phyloP scores from a whole-genome alignment of 2,329 filamentous ascomycete genomes.

The Epichloe gansuensis region DNA sequence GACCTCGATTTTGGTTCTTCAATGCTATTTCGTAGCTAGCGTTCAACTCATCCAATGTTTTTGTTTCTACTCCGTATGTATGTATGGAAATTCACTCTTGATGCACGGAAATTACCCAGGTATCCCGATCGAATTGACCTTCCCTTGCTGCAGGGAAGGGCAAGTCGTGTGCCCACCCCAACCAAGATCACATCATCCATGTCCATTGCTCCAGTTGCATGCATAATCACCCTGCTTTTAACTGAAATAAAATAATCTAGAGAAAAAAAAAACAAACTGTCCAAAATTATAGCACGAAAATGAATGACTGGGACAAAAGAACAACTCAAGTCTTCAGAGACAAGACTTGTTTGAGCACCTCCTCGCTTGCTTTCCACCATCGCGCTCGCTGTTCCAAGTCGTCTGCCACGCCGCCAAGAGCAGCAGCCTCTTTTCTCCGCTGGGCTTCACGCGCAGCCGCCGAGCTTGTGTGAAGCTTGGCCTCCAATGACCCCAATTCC shows the following conservation, averaged over 20 bases:
- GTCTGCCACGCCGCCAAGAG: slow-evolving; percentile 53
- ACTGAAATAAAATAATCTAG: too few species aligned
- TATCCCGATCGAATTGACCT: too few species aligned
- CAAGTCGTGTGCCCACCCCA: too few species aligned
- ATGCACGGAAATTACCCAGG: too few species aligned
- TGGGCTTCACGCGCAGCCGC: slow-evolving; percentile 60
- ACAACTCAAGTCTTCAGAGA: slow-evolving; percentile 31
- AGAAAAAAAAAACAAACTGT: not conserved
- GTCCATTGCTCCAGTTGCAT: not conserved
- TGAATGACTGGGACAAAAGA: not conserved
- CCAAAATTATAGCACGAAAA: not conserved
- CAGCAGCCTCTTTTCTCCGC: slow-evolving; percentile 55
- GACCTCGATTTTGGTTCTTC: not conserved
- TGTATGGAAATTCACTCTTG: too few species aligned
- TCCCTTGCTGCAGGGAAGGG: too few species aligned
- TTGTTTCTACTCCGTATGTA: too few species aligned
- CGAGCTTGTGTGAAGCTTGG: slow-evolving; percentile 50
- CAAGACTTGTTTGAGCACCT: slow-evolving; percentile 48
- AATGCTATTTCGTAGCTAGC: too few species aligned
- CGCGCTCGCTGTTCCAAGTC: slow-evolving; percentile 64
- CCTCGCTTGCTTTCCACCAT: slow-evolving; percentile 63
- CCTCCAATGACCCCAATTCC: slow-evolving; percentile 58
- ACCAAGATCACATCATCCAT: not conserved
- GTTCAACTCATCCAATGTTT: too few species aligned
- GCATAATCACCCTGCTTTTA: not conserved